Evolutionary conservation across 139 green algal genomes (phyloP).

Genomic region (Coelastrella sp.): DNA sequence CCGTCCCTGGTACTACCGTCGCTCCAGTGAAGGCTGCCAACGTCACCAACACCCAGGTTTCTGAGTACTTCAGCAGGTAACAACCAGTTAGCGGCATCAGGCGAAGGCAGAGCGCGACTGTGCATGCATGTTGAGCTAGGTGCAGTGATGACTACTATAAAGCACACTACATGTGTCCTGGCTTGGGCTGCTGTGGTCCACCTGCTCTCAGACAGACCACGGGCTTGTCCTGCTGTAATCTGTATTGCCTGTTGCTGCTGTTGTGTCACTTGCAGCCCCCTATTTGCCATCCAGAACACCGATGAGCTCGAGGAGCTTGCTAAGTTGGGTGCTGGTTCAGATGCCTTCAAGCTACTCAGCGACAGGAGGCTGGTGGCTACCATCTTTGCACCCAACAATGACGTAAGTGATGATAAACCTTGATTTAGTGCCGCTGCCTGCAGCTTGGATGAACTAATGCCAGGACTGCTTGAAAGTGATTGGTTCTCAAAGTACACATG

Average conservation of each 20-base stretch:
- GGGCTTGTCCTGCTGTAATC: too few species aligned
- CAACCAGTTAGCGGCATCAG: too few species aligned
- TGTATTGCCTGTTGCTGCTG: not conserved
- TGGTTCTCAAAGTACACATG: too few species aligned
- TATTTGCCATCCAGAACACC: not conserved
- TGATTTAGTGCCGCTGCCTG: too few species aligned
- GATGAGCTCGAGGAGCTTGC: not conserved
- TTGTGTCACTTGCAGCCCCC: not conserved
- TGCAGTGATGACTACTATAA: too few species aligned
- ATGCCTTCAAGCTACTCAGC: not conserved
- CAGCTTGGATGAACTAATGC: too few species aligned
- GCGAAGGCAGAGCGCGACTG: too few species aligned
- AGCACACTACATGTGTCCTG: too few species aligned
- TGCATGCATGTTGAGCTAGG: too few species aligned
- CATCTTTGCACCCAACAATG: conserved; percentile 39
- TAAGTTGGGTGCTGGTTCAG: not conserved
- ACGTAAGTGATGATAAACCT: not conserved
- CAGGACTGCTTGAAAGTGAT: too few species aligned
- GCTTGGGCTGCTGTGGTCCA: too few species aligned
- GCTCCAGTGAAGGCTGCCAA: not conserved
- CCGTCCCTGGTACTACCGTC: not conserved
- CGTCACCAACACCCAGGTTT: not conserved
- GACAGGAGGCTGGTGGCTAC: not conserved
- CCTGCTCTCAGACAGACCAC: too few species aligned
- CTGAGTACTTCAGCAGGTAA: not conserved